A percentile compares a stretch with the other conserved stretches of the same genome.
Conservation (phyloP, 2,329 filamentous ascomycete genomes). For the Teratosphaeria epicoccoides region DNA sequence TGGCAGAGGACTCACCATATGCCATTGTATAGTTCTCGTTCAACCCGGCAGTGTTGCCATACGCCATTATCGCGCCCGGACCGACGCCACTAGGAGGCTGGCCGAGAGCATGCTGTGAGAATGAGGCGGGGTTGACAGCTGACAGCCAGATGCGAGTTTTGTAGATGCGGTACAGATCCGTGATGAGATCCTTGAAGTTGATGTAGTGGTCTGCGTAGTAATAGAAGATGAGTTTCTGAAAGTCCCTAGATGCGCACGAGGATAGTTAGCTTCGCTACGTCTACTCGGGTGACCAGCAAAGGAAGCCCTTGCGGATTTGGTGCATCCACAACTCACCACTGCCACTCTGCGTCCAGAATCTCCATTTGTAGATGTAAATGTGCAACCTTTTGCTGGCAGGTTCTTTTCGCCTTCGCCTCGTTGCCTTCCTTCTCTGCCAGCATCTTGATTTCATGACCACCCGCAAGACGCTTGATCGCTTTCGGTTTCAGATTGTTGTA, state of each 20-base stretch:
- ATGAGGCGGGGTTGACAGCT: conserved; percentile 93
- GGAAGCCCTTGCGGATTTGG: no score
- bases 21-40: conserved; percentile 24
- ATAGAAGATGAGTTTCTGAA: conserved; percentile 98
- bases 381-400: conserved; percentile 92
- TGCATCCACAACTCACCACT: conserved; percentile 65
- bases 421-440: conserved; percentile 93
- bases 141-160: conserved; percentile 99
- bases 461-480: conserved; percentile 89
- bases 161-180: conserved; percentile 97
- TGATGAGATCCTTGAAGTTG: conserved; percentile 97
- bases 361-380: conserved; percentile 96
- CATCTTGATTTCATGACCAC: conserved; percentile 78
- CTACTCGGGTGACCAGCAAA: background rate
- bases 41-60: conserved; percentile 8
- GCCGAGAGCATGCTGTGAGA: conserved; percentile 35
- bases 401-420: conserved; percentile 92
- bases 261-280: conserved; percentile 1
- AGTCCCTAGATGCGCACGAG: conserved; percentile 62
- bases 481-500: conserved; percentile 73
- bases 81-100: conserved; percentile 28
- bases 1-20: conserved; percentile 8
- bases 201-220: conserved; percentile 98
- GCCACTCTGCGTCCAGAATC: conserved; percentile 95
- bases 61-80: conserved; percentile 23